phyloP scores from a whole-genome alignment of 805 yeast species.

The Candida broadrunensis region DNA sequence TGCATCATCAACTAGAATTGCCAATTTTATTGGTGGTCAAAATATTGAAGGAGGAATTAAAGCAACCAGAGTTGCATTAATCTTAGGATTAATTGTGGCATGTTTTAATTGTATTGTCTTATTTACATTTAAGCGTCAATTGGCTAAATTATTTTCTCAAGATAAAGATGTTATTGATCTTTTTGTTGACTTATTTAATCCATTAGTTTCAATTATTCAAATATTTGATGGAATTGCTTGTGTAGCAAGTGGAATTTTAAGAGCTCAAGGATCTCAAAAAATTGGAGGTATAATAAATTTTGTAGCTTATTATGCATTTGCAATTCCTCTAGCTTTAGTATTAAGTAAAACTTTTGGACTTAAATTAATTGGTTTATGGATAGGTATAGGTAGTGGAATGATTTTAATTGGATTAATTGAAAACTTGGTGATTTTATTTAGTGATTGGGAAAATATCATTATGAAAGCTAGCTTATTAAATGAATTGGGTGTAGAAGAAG shows the following conservation, averaged over 20 bases:
- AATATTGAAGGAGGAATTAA: constrained; percentile 34
- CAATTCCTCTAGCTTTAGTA: constrained; percentile 62
- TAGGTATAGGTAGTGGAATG: constrained; percentile 68
- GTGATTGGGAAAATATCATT: constrained; percentile 52
- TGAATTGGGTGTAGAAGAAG: constrained; percentile 11
- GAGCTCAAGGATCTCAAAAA: constrained; percentile 76
- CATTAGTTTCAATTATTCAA: constrained; percentile 64
- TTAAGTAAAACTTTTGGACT: constrained; percentile 46
- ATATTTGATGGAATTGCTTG: constrained; percentile 69
- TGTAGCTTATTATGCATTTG: constrained; percentile 66
- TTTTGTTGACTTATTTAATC: constrained; percentile 53
- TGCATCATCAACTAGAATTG: constrained; percentile 43
- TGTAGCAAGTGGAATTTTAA: constrained; percentile 66
- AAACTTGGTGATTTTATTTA: constrained; percentile 41
- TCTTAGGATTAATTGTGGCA: constrained; percentile 27
- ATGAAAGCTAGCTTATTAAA: constrained; percentile 25
- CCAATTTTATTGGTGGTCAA: constrained; percentile 43
- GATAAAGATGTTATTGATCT: constrained; percentile 55
- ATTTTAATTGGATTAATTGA: constrained; percentile 51
- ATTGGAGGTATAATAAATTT: constrained; percentile 71
- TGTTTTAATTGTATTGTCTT: constrained; percentile 43
- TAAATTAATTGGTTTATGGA: constrained; percentile 67
- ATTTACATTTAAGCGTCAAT: constrained; percentile 41
- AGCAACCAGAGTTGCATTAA: constrained; percentile 31
- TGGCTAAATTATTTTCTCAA: constrained; percentile 58